Percentiles rank a stretch among this genome's conserved stretches.
Conservation (phyloP, 345 rosid species). For the Heritiera fomes region DNA sequence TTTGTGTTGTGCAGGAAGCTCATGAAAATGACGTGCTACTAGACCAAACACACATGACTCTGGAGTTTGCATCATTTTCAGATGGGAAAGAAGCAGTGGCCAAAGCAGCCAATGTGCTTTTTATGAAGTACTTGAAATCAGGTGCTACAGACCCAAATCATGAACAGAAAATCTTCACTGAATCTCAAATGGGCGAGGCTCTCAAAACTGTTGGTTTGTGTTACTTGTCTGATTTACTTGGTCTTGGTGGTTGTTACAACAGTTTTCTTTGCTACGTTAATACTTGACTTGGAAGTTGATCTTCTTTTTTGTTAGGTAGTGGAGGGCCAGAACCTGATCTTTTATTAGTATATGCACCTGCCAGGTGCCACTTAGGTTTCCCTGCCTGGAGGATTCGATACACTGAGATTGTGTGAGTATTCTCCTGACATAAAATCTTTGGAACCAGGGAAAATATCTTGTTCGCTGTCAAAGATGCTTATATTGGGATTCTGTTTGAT, state of each 20-base stretch:
- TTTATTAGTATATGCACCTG: constrained; percentile 82
- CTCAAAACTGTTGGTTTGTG: constrained; percentile 70
- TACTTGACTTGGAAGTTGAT: constrained; percentile 11
- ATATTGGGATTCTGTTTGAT: not conserved
- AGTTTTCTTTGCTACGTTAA: constrained; percentile 10
- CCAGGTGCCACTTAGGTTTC: constrained; percentile 88
- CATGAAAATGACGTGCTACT: constrained; percentile 31
- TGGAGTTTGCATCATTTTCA: constrained; percentile 73
- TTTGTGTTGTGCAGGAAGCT: constrained; percentile 44
- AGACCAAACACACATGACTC: constrained; percentile 35
- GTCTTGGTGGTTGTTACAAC: not conserved
- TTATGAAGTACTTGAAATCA: constrained; percentile 45
- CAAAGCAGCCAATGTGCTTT: constrained; percentile 81
- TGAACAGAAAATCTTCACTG: constrained; percentile 60
- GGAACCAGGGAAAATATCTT: not conserved
- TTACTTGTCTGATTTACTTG: constrained; percentile 18
- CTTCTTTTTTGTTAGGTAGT: constrained; percentile 50
- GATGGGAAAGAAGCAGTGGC: constrained; percentile 86
- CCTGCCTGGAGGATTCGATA: constrained; percentile 94
- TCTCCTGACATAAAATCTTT: constrained; percentile 7
- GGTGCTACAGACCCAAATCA: constrained; percentile 34
- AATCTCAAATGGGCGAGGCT: constrained; percentile 67
- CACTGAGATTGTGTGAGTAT: constrained; percentile 78
- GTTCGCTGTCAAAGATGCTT: not conserved
- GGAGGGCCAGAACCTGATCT: constrained; percentile 75